These are phyloP conservation scores for Jaapia argillacea DNA, from an alignment of 768 basidiomycete genomes.

Conservation along the genomic window DNA sequence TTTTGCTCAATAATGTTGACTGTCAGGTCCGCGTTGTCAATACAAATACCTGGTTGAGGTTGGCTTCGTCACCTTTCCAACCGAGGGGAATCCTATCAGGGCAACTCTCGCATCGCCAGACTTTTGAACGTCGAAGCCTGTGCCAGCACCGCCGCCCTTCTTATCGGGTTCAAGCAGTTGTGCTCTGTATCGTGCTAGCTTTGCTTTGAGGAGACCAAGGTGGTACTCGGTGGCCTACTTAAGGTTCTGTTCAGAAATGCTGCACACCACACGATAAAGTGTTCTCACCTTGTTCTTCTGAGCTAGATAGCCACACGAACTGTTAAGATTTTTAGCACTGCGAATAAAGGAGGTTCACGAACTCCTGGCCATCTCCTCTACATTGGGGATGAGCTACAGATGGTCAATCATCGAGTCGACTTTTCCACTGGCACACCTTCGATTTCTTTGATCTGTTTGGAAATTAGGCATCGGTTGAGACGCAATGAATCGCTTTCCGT, in stretches of 20 bases:
- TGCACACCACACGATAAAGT: conserved; percentile 5
- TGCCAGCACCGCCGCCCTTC: conserved; percentile 72
- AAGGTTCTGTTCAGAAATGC: conserved; percentile 5
- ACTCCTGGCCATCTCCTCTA: conserved; percentile 98
- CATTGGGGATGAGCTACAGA: no score
- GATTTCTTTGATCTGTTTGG: conserved; percentile 79
- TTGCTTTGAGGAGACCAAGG: conserved; percentile 88
- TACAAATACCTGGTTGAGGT: no score
- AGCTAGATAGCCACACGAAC: conserved; percentile 32
- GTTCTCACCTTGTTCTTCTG: conserved; percentile 85
- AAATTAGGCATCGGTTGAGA: neutral
- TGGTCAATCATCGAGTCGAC: no score
- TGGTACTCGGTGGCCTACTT: conserved; percentile 87
- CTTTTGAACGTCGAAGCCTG: conserved; percentile 85
- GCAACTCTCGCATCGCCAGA: conserved; percentile 87
- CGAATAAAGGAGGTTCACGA: conserved; percentile 21
- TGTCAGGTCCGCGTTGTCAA: conserved; percentile 25
- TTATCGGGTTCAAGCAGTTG: conserved; percentile 87
- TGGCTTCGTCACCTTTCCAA: conserved; percentile 74
- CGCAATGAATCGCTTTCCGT: neutral
- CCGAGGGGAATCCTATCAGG: conserved; percentile 92
- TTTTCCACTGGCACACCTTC: conserved; percentile 79
- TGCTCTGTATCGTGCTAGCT: conserved; percentile 87
- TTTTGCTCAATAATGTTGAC: conserved; percentile 88
- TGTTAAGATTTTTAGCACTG: neutral